Evolutionary conservation across 2,329 filamentous ascomycete species (phyloP), one percentile per base, ranked within the genome.

Genomic region (Fusarium sp.): DNA sequence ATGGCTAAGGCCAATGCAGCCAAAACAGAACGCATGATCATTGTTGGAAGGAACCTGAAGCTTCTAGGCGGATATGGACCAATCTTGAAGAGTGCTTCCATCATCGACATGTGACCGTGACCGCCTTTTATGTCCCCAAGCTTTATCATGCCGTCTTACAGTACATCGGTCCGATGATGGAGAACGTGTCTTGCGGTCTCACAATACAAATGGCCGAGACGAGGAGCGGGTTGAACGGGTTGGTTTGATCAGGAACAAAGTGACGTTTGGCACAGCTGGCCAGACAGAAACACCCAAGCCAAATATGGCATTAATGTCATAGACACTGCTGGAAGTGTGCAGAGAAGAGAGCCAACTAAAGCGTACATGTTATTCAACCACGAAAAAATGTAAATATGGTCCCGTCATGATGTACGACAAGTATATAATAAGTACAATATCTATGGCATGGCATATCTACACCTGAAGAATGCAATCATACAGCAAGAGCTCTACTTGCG

Each of bases 401-500:
- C 6, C 7, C 17, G 30, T 33, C 50, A 32, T 54, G 6, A 54
- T 14, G 27, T 30, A 27, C 20, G 33, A 37, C 17, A 57, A 35
- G 17, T 57, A 37, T n/a, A 12, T 52, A 62, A 27, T 52, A 62
- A 37, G 22, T 52, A 62, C 59, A 52, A 32, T 32, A 38, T 62
- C 25, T 65, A 32, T 57, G 47, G 32, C 33, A 45, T 57, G 20
- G 33, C 6, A 25, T 17, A 50, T 62, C 12, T 62, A 52, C 32
- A 52, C 22, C 20, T n/a, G 22, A 52, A 37, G 20, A 33, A 37
- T 25, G 22, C n/a, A 27, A n/a, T 47, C n/a, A 4, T 22, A 22
- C 20, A 47, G 52, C 3, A 17, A n/a, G 17, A 20, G 30, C 15
- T 50, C 32, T 65, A 71, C 60, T 69, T 59, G 20, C 66, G 69